Evolutionary conservation across 1,284 basidiomycete species (phyloP).

Genomic region (Puccinia polysora): DNA sequence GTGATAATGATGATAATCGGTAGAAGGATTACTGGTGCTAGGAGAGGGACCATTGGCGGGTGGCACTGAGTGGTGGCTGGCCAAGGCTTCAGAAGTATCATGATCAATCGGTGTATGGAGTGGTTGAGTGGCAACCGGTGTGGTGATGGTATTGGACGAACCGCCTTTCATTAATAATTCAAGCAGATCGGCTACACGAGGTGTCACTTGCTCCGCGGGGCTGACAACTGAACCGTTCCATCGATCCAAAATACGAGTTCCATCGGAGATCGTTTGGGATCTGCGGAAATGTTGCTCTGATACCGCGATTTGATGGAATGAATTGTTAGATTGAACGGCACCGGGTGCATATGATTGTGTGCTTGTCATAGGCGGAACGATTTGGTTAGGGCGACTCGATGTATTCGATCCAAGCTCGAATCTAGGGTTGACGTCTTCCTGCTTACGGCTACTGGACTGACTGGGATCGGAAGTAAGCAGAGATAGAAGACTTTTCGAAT

Average conservation of each 20-base stretch:
- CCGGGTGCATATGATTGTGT: not conserved
- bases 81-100: not conserved
- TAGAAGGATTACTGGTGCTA: not conserved
- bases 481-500: not conserved
- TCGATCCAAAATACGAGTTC: not conserved
- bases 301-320: too few species aligned
- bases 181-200: conserved; percentile 3
- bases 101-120: not conserved
- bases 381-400: too few species aligned
- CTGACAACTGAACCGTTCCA: conserved; percentile 1
- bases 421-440: not conserved
- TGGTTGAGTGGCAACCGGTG: not conserved
- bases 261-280: not conserved
- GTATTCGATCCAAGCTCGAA: not conserved
- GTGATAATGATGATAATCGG: not conserved
- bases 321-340: not conserved
- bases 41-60: not conserved
- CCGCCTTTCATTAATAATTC: conserved; percentile 18
- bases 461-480: not conserved
- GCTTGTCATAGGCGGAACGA: not conserved
- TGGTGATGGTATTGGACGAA: not conserved
- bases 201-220: conserved; percentile 2
- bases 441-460: conserved; percentile 4
- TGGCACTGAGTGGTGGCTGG: not conserved
- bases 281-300: not conserved